phyloP scores from a whole-genome alignment of 2,329 filamentous ascomycete species.

The Neonectria neomacrospora region DNA sequence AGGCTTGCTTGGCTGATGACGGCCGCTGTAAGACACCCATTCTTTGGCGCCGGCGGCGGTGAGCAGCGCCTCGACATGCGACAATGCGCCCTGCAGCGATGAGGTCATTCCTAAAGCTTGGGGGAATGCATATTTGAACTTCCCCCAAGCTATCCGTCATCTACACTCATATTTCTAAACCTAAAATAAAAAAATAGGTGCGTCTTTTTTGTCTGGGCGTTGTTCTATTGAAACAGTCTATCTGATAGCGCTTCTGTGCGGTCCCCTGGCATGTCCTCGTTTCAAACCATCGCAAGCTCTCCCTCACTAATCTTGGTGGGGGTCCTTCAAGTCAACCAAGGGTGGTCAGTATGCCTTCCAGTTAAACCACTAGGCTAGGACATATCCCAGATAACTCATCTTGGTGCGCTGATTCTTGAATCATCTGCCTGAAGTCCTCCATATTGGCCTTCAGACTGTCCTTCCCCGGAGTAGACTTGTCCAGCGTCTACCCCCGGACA shows the following conservation, averaged over 20 bases:
- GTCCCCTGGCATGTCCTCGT: slow-evolving; percentile 5
- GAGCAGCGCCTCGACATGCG: slow-evolving; percentile 8
- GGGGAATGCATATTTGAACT: slow-evolving; percentile 32
- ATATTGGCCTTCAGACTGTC: neutral
- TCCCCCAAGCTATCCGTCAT: neutral
- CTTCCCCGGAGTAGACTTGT: neutral
- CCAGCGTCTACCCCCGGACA: neutral
- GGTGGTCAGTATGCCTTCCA: too few species aligned
- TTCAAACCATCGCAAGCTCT: slow-evolving; percentile 14
- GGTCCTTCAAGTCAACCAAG: too few species aligned
- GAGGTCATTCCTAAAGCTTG: slow-evolving; percentile 38
- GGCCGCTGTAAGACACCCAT: slow-evolving; percentile 19
- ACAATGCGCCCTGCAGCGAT: slow-evolving; percentile 29
- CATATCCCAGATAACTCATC: neutral
- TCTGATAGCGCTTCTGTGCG: neutral
- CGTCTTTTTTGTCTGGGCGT: neutral
- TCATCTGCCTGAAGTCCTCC: neutral
- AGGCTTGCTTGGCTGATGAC: slow-evolving; percentile 34
- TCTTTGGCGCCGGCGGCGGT: slow-evolving; percentile 6
- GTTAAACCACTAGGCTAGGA: neutral
- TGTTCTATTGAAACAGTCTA: slow-evolving; percentile 17
- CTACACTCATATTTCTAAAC: neutral
- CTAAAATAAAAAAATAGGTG: neutral
- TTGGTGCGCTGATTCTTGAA: neutral
- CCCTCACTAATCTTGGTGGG: neutral